These are phyloP conservation scores for Pseudotulostoma volvatum DNA, from an alignment of 495 filamentous ascomycete species.

Conservation along the genomic window DNA sequence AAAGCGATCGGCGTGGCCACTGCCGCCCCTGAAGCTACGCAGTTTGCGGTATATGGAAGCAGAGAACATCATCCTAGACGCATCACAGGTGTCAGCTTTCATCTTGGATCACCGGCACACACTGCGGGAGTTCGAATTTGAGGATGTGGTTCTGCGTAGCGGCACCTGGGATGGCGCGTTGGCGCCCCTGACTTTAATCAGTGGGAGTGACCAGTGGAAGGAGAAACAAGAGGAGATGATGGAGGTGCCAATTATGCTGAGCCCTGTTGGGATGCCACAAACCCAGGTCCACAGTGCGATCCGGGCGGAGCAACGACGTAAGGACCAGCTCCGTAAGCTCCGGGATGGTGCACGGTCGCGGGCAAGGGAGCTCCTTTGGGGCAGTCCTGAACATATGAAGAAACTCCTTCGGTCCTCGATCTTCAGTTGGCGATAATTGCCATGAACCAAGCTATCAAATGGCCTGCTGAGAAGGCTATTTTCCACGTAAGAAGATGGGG, in stretches of 20 bases:
- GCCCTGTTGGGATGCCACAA: slow-evolving; percentile 6
- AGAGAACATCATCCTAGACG: slow-evolving; percentile 48
- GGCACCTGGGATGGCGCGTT: slow-evolving; percentile 66
- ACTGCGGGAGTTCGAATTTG: slow-evolving; percentile 55
- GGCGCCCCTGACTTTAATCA: slow-evolving; percentile 41
- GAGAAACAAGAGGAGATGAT: slow-evolving; percentile 25
- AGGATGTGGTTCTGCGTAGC: slow-evolving; percentile 44
- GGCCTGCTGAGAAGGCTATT: neutral
- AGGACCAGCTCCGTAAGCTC: slow-evolving; percentile 4
- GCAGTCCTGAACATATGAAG: slow-evolving; percentile 27
- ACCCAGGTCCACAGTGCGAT: slow-evolving; percentile 1
- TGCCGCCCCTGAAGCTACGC: slow-evolving; percentile 36
- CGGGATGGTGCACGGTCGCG: slow-evolving; percentile 11
- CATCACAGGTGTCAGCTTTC: slow-evolving; percentile 46
- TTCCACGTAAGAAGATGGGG: no score
- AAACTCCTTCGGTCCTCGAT: slow-evolving; percentile 19
- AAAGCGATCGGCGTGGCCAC: slow-evolving; percentile 29
- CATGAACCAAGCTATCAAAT: neutral
- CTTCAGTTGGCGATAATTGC: slow-evolving; percentile 22
- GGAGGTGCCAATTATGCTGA: slow-evolving; percentile 20
- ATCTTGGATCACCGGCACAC: slow-evolving; percentile 43
- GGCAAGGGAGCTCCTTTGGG: slow-evolving; percentile 20
- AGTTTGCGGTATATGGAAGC: slow-evolving; percentile 45
- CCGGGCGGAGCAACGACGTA: slow-evolving; percentile 1
- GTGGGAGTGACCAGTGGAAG: slow-evolving; percentile 33